Evolutionary conservation across 371 early-diverging fungal genomes (phyloP), one percentile per base, ranked within the genome.

Genomic region (Mucor lusitanicus): DNA sequence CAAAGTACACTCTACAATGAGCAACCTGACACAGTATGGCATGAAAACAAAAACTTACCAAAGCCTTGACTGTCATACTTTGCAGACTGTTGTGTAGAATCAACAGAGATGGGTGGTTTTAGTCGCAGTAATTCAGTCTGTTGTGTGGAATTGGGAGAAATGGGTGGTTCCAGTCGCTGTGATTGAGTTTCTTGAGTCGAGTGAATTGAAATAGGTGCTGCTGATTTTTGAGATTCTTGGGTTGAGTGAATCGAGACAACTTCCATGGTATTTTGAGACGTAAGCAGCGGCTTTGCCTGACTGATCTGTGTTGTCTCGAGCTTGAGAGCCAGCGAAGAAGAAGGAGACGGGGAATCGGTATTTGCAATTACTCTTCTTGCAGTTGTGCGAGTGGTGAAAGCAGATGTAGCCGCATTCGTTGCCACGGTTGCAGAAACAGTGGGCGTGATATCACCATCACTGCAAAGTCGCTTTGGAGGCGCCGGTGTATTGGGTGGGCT

Each of bases 11-110:
- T 6, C 8, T 11, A 37, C 3, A 35, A 6, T 37, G 6, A 23
- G 6, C 8, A 56, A 30, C 17, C 4, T 25, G 13, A 9, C n/a
- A 15, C 8, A 11, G 2, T n/a, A 21, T 57, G 58, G 6, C 35
- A 6, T 17, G 28, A 3, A 33, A 19, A 19, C 0, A 5, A 17
- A 30, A 2, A 65, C 65, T 65, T 50, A 64, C 64, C 65, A 48
- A 65, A 65, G n/a, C 48, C 46, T 48, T 39, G 57, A 6, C 55
- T 55, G 32, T 50, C 50, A 12, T 23, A 50, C 25, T 50, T 50
- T 46, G n/a, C 17, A 46, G 46, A 21, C 6, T 46, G 46, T 46
- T 46, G 46, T 17, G 46, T 19, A 19, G 46, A 46, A 2, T 46
- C 19, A 3, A 21, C 3, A 46, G 46, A 21, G 15, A 17, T 19